Percentiles rank a stretch among this genome's conserved stretches.
Evolutionary conservation across 495 filamentous ascomycete genomes (phyloP).

Genomic region (Penicillium subrubescens): DNA sequence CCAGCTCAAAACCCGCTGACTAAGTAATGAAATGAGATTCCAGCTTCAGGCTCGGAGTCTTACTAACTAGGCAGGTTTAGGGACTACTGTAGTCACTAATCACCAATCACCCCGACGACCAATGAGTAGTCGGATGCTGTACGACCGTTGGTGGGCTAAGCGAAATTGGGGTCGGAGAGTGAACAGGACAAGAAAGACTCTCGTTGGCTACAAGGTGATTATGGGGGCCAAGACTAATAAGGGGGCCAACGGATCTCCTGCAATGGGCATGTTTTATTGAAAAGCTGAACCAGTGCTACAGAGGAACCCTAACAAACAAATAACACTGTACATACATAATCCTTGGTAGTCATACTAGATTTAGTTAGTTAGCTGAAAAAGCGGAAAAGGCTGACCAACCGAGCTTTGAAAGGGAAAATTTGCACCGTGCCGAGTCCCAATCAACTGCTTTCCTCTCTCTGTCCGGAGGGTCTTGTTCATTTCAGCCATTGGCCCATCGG

Average conservation of each 20-base stretch:
- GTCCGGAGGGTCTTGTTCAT: no score
- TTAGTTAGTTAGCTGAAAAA: neutral
- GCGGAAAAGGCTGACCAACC: neutral
- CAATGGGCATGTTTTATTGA: slow-evolving; percentile 28
- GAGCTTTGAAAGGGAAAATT: neutral
- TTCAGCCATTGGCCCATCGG: no score
- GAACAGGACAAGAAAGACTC: slow-evolving; percentile 26
- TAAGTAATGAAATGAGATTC: slow-evolving; percentile 1
- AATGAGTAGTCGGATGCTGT: slow-evolving; percentile 15
- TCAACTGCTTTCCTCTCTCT: neutral
- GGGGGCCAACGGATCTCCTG: slow-evolving; percentile 18
- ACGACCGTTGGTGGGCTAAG: slow-evolving; percentile 30
- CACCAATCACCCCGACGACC: neutral
- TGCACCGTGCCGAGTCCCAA: neutral
- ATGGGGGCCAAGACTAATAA: slow-evolving; percentile 18
- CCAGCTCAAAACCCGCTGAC: neutral
- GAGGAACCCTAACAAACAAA: neutral
- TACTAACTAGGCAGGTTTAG: no score
- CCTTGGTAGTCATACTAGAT: neutral
- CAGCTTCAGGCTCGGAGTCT: no score
- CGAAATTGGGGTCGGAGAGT: slow-evolving; percentile 39
- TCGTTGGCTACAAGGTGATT: slow-evolving; percentile 30
- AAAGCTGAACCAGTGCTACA: slow-evolving; percentile 13
- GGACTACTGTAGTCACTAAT: neutral
- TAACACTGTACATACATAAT: neutral